Base-by-base conservation (phyloP, 352 stramenopile species). In the Phytophthora melonis region DNA sequence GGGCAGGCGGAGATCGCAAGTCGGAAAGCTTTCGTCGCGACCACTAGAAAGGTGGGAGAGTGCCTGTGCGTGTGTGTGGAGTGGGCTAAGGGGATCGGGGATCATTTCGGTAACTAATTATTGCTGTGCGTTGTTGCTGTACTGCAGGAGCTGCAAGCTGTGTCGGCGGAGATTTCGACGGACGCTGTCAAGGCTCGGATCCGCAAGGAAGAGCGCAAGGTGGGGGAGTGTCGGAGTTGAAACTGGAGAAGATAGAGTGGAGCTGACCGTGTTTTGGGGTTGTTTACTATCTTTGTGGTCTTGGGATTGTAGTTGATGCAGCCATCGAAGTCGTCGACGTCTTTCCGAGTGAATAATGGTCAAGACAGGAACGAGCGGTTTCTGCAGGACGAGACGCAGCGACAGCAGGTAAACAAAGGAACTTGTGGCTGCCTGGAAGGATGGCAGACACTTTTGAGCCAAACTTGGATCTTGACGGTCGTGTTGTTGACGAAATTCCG, bases 11-110 rank as follows among this genome's bases (percentile, higher is more conserved):
- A 93, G 39, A 84, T 93, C 43, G 71, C 88, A 14, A 87, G 78
- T 79, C 86, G 88, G 18, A 92, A 92, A 67, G 70, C 75, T 5
- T 94, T 94, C 65, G 86, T 94, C 2, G 84, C 84, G 1, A 66
- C 81, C 0, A 92, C 82, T 23, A 69, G 77, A 57, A 81, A 93
- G 75, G 87, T 80, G n/a, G 47, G 21, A 5, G 18, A 4, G 36
- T 32, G 27, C 27, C 5, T 32, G 27, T 32, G 27, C 27, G 3
- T 43, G 36, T 13, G 16, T 19, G 23, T 45, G 16, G 6, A 41
- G 13, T 59, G 11, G 13, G 30, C 0, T 55, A 21, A 25, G 14
- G 13, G 5, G 10, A 32, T 23, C 19, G 14, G 13, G 5, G 10
- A 32, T 23, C 19, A 16, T 25, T 16, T 4, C n/a, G 32, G 50